Evolutionary conservation across 179 eudicot genomes (phyloP).

Genomic region (Patellifolia procumbens): DNA sequence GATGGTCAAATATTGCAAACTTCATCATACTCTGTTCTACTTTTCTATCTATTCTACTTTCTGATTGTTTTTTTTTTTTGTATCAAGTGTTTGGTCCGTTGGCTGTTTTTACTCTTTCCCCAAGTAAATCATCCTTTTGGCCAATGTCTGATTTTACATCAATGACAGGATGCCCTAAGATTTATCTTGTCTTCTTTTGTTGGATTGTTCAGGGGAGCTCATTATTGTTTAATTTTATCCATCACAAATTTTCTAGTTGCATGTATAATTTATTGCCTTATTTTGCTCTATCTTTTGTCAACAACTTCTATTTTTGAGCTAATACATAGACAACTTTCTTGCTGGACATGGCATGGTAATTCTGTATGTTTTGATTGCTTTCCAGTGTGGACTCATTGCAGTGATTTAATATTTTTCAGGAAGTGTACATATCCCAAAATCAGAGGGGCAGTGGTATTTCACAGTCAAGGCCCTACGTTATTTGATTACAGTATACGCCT

Average conservation of each 20-base stretch:
- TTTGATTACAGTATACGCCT: conserved; percentile 98
- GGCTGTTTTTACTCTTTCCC: no score
- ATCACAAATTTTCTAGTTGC: neutral
- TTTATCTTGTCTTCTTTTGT: neutral
- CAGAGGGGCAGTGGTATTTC: conserved; percentile 96
- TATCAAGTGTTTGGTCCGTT: no score
- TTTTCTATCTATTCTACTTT: no score
- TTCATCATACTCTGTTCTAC: no score
- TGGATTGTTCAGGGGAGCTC: neutral
- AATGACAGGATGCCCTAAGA: neutral
- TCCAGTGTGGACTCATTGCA: neutral
- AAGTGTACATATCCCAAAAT: conserved; percentile 77
- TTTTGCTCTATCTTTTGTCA: neutral
- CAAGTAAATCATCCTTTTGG: no score
- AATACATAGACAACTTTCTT: neutral
- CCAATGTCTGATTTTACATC: neutral
- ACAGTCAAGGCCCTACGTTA: conserved; percentile 85
- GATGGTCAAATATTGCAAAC: no score
- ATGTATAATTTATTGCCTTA: neutral
- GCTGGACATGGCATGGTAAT: neutral
- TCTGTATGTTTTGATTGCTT: conserved; percentile 5
- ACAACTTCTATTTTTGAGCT: neutral
- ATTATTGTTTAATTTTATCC: neutral
- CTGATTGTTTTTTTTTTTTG: no score
- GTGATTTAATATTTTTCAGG: conserved; percentile 43